A percentile compares a stretch with the other conserved stretches of the same genome.
These are phyloP conservation scores for Verruconis gallopava DNA, from an alignment of 2,329 filamentous ascomycete species.

Conservation along the genomic window DNA sequence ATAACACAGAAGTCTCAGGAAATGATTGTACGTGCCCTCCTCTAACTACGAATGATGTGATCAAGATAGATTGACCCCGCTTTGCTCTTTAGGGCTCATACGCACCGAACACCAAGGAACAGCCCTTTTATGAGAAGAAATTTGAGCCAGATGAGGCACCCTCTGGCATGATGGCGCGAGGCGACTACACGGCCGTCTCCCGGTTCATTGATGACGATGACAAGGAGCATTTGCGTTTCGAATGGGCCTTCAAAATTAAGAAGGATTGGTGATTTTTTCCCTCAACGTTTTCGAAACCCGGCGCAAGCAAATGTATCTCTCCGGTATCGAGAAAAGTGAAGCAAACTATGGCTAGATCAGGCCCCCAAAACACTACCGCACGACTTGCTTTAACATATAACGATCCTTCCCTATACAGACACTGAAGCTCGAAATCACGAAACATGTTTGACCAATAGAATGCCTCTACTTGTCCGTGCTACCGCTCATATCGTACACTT, in stretches of 20 bases:
- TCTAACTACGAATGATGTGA: too few relatives aligned
- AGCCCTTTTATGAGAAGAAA: constrained; percentile 73
- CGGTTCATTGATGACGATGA: constrained; percentile 95
- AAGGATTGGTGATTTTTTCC: constrained; percentile 85
- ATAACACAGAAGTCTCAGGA: constrained; percentile 87
- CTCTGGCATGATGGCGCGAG: constrained; percentile 76
- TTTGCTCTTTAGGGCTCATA: constrained; percentile 82
- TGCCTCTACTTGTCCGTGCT: too few relatives aligned
- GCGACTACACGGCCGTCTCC: constrained; percentile 78
- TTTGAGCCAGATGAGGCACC: constrained; percentile 89
- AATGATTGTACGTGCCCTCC: constrained; percentile 66
- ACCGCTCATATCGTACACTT: too few relatives aligned
- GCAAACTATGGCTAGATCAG: too few relatives aligned
- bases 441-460: too few relatives aligned
- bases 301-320: too few relatives aligned
- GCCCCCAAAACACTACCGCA: too few relatives aligned
- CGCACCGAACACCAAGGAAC: constrained; percentile 81
- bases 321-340: too few relatives aligned
- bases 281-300: too few relatives aligned
- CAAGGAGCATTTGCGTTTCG: constrained; percentile 77
- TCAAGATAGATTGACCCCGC: not conserved
- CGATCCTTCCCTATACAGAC: too few relatives aligned
- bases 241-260: constrained; percentile 92
- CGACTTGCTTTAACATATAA: too few relatives aligned
- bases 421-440: too few relatives aligned